Evolutionary conservation across 2,329 filamentous ascomycete genomes (phyloP).

Genomic region (Fusarium nisikadoi): DNA sequence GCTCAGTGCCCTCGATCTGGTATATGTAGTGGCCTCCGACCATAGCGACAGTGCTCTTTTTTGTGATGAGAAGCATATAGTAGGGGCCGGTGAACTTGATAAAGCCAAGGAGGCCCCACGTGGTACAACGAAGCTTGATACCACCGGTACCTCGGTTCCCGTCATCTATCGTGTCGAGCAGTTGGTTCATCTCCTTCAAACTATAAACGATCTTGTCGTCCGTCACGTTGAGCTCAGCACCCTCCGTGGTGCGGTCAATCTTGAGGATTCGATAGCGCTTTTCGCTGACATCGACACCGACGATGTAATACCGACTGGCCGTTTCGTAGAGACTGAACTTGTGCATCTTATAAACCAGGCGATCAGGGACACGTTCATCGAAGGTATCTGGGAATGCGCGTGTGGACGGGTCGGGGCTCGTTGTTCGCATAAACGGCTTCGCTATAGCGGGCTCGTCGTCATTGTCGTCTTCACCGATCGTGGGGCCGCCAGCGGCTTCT

Average conservation of each 20-base stretch:
- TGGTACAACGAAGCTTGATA: slow-evolving; percentile 87
- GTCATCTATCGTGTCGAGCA: slow-evolving; percentile 94
- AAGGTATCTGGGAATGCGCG: slow-evolving; percentile 46
- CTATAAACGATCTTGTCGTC: slow-evolving; percentile 97
- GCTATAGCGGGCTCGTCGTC: slow-evolving; percentile 69
- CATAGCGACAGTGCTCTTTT: slow-evolving; percentile 95
- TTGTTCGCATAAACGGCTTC: slow-evolving; percentile 66
- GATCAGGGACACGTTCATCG: slow-evolving; percentile 49
- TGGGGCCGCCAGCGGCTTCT: slow-evolving; percentile 39
- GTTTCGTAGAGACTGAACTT: slow-evolving; percentile 99
- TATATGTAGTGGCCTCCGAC: slow-evolving; percentile 96
- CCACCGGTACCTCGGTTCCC: slow-evolving; percentile 93
- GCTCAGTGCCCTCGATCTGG: slow-evolving; percentile 91
- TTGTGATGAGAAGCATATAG: slow-evolving; percentile 97
- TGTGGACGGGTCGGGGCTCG: slow-evolving; percentile 59
- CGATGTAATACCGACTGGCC: slow-evolving; percentile 90
- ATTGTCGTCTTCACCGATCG: slow-evolving; percentile 59
- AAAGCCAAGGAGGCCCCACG: slow-evolving; percentile 94
- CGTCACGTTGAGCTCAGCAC: slow-evolving; percentile 80
- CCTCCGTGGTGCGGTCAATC: slow-evolving; percentile 87
- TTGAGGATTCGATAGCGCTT: slow-evolving; percentile 91
- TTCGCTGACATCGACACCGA: slow-evolving; percentile 91
- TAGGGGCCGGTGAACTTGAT: slow-evolving; percentile 95
- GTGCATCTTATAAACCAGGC: slow-evolving; percentile 78
- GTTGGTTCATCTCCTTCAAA: slow-evolving; percentile 89